A percentile compares a stretch with the other conserved stretches of the same genome.
phyloP scores from a whole-genome alignment of 345 rosid genomes.

The Firmiana major region DNA sequence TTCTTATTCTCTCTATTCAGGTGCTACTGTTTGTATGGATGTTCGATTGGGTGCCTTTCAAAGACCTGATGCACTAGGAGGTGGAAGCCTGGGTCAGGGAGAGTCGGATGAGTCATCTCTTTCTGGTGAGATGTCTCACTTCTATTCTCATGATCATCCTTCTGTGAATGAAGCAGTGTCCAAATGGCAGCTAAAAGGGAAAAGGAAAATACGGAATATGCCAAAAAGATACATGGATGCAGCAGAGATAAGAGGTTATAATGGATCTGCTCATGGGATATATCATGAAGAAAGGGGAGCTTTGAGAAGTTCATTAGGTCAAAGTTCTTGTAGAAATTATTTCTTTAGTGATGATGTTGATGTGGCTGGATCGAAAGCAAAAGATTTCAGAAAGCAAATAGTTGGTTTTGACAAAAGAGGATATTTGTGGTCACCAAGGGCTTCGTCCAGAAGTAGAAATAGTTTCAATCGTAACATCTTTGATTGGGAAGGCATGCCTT shows the following conservation, averaged over 20 bases:
- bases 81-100: constrained; percentile 70
- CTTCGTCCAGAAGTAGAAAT: constrained; percentile 38
- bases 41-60: constrained; percentile 29
- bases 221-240: constrained; percentile 41
- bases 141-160: constrained; percentile 45
- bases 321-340: constrained; percentile 36
- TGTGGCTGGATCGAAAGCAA: constrained; percentile 43
- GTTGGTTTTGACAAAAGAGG: constrained; percentile 36
- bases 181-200: constrained; percentile 85
- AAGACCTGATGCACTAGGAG: constrained; percentile 38
- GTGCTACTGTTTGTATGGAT: constrained; percentile 31
- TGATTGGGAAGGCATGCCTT: constrained; percentile 56
- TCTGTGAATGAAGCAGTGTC: constrained; percentile 54
- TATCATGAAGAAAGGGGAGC: constrained; percentile 39
- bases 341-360: constrained; percentile 35
- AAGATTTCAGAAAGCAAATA: constrained; percentile 38
- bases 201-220: constrained; percentile 73
- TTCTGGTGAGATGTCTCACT: constrained; percentile 58
- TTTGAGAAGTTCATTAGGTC: constrained; percentile 39
- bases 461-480: constrained; percentile 29
- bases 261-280: constrained; percentile 36
- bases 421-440: constrained; percentile 38
- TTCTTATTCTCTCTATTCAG: constrained; percentile 16
- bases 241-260: constrained; percentile 24
- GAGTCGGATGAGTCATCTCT: constrained; percentile 67